These are phyloP conservation scores for Cutaneotrichosporon mucoides DNA, from an alignment of 1,284 basidiomycete species.

Conservation along the genomic window DNA sequence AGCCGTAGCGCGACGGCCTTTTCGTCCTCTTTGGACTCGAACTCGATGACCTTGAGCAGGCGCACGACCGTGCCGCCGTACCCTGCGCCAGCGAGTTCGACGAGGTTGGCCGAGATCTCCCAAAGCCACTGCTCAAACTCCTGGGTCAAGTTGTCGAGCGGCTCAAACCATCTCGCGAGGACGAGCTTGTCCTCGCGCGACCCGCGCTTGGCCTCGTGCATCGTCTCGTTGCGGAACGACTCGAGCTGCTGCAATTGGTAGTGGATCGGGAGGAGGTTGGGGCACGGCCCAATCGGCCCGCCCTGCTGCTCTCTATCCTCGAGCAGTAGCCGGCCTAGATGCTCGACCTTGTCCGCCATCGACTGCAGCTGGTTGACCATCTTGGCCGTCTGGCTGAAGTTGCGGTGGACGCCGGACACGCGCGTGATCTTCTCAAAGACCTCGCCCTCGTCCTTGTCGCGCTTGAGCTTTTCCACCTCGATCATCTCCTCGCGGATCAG, in stretches of 20 bases:
- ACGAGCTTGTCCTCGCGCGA: constrained; percentile 60
- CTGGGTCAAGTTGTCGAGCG: constrained; percentile 73
- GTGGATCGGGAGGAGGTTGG: constrained; percentile 85
- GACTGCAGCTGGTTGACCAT: constrained; percentile 89
- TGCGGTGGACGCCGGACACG: constrained; percentile 90
- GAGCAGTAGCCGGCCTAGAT: constrained; percentile 72
- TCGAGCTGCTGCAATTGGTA: constrained; percentile 86
- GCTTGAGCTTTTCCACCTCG: constrained; percentile 67
- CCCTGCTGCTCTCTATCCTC: constrained; percentile 60
- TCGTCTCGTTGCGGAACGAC: constrained; percentile 84
- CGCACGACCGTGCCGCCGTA: constrained; percentile 81
- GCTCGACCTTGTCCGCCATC: constrained; percentile 79
- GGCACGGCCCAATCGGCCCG: constrained; percentile 72
- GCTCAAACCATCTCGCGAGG: constrained; percentile 76
- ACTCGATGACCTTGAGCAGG: constrained; percentile 87
- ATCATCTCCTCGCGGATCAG: constrained; percentile 89
- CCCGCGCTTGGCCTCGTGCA: constrained; percentile 84
- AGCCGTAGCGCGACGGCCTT: constrained; percentile 90
- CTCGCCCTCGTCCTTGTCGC: constrained; percentile 46
- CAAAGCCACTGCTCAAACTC: constrained; percentile 86
- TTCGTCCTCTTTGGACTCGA: constrained; percentile 90
- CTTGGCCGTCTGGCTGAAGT: constrained; percentile 90
- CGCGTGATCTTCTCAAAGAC: constrained; percentile 88
- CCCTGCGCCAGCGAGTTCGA: constrained; percentile 75
- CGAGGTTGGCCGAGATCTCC: constrained; percentile 68